A percentile compares a stretch with the other conserved stretches of the same genome.
These are phyloP conservation scores for Aspergillus pseudotamarii DNA, from an alignment of 2,329 filamentous ascomycete genomes.

Conservation along the genomic window DNA sequence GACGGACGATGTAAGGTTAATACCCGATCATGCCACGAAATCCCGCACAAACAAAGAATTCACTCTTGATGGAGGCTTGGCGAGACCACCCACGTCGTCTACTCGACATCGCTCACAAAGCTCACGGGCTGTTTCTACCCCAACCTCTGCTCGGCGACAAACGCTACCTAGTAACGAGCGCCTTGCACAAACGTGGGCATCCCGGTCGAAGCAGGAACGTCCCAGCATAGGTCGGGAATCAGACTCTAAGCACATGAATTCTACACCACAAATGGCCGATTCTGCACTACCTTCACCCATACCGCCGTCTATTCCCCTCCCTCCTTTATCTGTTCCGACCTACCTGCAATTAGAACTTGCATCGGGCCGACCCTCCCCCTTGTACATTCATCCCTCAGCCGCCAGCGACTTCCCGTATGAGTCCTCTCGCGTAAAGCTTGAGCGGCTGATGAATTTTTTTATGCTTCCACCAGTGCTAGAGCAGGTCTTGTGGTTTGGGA, in stretches of 20 bases:
- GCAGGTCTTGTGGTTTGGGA: slow-evolving; percentile 81
- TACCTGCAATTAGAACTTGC: slow-evolving; percentile 68
- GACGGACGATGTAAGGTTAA: slow-evolving; percentile 19
- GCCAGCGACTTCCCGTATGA: slow-evolving; percentile 76
- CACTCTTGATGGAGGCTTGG: slow-evolving; percentile 27
- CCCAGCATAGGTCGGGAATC: slow-evolving; percentile 33
- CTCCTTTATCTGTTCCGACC: slow-evolving; percentile 65
- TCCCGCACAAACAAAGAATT: slow-evolving; percentile 30
- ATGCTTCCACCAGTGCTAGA: slow-evolving; percentile 81
- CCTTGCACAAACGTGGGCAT: slow-evolving; percentile 35
- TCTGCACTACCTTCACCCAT: slow-evolving; percentile 48
- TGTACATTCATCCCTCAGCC: slow-evolving; percentile 64
- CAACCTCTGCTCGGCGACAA: slow-evolving; percentile 35
- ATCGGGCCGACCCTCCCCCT: slow-evolving; percentile 60
- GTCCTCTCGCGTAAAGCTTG: slow-evolving; percentile 87
- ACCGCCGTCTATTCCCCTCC: slow-evolving; percentile 59
- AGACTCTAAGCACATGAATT: slow-evolving; percentile 35
- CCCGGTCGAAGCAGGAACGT: slow-evolving; percentile 38
- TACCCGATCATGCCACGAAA: slow-evolving; percentile 22
- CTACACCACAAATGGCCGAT: slow-evolving; percentile 32
- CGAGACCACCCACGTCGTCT: slow-evolving; percentile 23
- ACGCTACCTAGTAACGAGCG: slow-evolving; percentile 35
- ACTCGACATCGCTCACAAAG: slow-evolving; percentile 34
- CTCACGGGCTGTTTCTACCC: slow-evolving; percentile 42
- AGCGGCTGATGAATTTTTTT: slow-evolving; percentile 86